Base-by-base conservation (phyloP, 2,329 filamentous ascomycete species). In the Phoma sp. region DNA sequence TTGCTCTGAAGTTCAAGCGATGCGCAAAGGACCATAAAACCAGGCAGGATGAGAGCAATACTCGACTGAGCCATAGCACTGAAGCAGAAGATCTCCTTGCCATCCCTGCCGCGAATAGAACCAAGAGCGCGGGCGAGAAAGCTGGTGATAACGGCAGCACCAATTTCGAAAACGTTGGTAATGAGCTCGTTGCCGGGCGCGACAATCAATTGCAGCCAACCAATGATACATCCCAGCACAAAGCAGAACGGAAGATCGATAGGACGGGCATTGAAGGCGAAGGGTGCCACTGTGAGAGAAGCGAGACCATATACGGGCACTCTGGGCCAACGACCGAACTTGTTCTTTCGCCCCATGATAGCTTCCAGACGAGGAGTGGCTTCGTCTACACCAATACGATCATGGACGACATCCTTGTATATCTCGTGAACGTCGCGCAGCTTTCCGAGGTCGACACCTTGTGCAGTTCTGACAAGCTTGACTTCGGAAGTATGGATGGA, bases 371-470 rank as follows among this genome's bases (percentile, higher is more conserved):
- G 79, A 8, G 77, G 73, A 1, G 84, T 88, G 1, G 88, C 89
- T 60, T 90, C 87, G 37, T 91, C 88, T 0, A 89, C 87, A 8
- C 86, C 81, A 7, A 91, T 83, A n/a, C 84, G 80, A 69, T 92
- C 89, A 67, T 92, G 89, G 1, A 92, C 84, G n/a, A 92, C 89
- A 52, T 90, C 85, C 70, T 93, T 93, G 77, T 93, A 93, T 50
- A 92, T 85, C 62, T 89, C 83, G 64, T 92, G 89, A 2, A 88
- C 83, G 60, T 92, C 89, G 45, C 87, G 82, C 10, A 93, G 82
- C 65, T 88, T 89, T 25, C 89, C 89, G 0, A 93, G 79, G 68
- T 93, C 86, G 8, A 93, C 82, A 1, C 88, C 89, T 65, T 91
- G 88, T 0, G 77, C 76, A 0, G 85, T 83, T 10, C 87, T 83